Percentiles rank a stretch among this genome's conserved stretches.
These are phyloP conservation scores for Termitomyces sp. DNA, from an alignment of 768 basidiomycete genomes.

Conservation along the genomic window DNA sequence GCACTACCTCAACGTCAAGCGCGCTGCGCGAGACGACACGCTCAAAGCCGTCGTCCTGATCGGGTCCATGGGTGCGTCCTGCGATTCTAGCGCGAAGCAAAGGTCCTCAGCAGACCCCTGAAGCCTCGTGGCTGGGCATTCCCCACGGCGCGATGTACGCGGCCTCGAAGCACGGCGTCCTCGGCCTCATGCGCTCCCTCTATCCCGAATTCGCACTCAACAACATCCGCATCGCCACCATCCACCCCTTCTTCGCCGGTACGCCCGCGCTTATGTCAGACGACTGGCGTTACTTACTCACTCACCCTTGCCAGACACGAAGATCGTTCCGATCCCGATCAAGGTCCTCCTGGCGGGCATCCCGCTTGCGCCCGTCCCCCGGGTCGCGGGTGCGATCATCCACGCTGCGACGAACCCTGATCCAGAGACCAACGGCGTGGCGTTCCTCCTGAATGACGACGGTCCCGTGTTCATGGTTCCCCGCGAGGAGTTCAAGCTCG, in stretches of 20 bases:
- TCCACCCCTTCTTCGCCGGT: slow-evolving; percentile 55
- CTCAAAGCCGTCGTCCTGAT: slow-evolving; percentile 47
- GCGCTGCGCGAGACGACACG: slow-evolving; percentile 22
- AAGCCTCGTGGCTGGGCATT: slow-evolving; percentile 46
- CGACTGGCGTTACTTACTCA: neutral
- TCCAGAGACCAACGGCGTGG: slow-evolving; percentile 36
- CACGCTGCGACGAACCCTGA: slow-evolving; percentile 43
- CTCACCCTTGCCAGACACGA: slow-evolving; percentile 31
- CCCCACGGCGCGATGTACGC: slow-evolving; percentile 40
- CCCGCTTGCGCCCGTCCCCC: slow-evolving; percentile 38
- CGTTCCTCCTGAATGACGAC: slow-evolving; percentile 44
- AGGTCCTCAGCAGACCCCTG: neutral
- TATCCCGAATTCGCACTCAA: slow-evolving; percentile 26
- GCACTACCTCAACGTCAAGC: slow-evolving; percentile 40
- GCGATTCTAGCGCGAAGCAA: neutral
- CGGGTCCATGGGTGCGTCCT: slow-evolving; percentile 45
- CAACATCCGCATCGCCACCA: slow-evolving; percentile 38
- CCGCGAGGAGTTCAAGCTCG: slow-evolving; percentile 41
- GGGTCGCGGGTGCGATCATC: slow-evolving; percentile 49
- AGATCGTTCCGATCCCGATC: slow-evolving; percentile 31
- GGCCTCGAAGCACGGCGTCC: slow-evolving; percentile 48
- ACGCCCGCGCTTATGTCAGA: slow-evolving; percentile 4
- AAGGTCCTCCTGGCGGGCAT: slow-evolving; percentile 45
- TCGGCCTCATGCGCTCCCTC: slow-evolving; percentile 48
- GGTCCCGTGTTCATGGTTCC: slow-evolving; percentile 43